Base-by-base conservation (phyloP, 2,329 filamentous ascomycete genomes). In the Xylaria polymorpha region DNA sequence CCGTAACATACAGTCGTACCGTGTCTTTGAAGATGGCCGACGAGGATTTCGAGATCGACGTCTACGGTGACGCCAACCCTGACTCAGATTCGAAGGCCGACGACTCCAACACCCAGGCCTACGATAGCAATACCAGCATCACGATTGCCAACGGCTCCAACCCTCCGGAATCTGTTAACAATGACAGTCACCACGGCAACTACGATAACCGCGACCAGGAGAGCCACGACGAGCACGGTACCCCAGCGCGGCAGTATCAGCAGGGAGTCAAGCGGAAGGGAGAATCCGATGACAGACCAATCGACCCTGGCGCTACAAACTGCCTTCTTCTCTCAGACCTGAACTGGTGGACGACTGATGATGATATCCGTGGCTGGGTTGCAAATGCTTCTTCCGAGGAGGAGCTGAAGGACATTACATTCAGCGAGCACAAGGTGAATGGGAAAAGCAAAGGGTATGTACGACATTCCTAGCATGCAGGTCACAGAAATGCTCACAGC, bases 351-450 rank as follows among this genome's bases (percentile, higher is more conserved):
- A 94, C 91, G 37, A 97, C 92, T 2, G 96, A 99, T 78, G 96
- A 99, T 77, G 94, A 98, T 75, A 89, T 99, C 66, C 92, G 96
- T 62, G 92, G 92, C 60, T 98, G 94, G 93, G 86, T 92, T 29
- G 90, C 90, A 73, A 87, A 92, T 72, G 93, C 92, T n/a, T 88
- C 87, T 1, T 93, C 90, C 74, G 96, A 98, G 79, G 87, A 91
- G 55, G 93, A 97, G 76, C 83, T 98, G 20, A 94, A 93, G 76
- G 96, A 98, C 70, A 89, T 99, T 61, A 97, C 94, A 0, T 99
- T 98, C 80, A 98, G 94, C 76, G 96, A 99, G 80, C 96, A 98
- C 82, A 99, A 99, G 80, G 94, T 98, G 57, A 99, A 99, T 74
- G 96, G 96, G 74, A 99, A 99, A 83, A 97, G 94, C 82, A 98